phyloP scores from a whole-genome alignment of 169 alveolate genomes.

The Plasmodium coatneyi region DNA sequence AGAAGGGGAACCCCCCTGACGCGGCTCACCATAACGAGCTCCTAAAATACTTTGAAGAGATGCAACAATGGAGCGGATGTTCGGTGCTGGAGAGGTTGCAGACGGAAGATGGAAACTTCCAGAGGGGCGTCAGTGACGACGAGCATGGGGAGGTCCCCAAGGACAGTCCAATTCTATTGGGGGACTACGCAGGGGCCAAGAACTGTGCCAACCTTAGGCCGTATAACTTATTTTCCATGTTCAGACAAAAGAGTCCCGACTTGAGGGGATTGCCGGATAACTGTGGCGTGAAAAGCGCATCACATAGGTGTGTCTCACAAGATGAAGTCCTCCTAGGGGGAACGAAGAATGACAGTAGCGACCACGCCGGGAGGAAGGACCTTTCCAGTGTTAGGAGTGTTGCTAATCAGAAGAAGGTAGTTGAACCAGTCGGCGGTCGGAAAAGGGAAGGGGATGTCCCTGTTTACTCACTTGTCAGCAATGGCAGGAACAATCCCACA shows the following conservation, averaged over 20 bases:
- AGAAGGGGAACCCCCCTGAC: not conserved
- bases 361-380: not conserved
- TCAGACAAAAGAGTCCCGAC: not conserved
- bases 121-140: not conserved
- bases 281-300: not conserved
- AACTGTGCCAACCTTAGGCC: not conserved
- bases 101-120: not conserved
- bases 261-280: not conserved
- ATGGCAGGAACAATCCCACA: not conserved
- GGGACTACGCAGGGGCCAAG: not conserved
- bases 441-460: not conserved
- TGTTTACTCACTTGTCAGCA: not conserved
- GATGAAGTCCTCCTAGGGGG: not conserved
- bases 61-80: not conserved
- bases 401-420: not conserved
- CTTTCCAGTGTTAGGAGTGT: not conserved
- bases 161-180: not conserved
- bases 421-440: not conserved
- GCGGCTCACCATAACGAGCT: not conserved
- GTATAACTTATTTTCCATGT: not conserved
- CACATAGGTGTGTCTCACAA: not conserved
- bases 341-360: not conserved
- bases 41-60: not conserved
- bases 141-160: not conserved
- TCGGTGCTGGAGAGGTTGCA: not conserved